These are phyloP conservation scores for Spinellus fusiger DNA, from an alignment of 192 early-diverging fungal species.

Conservation along the genomic window DNA sequence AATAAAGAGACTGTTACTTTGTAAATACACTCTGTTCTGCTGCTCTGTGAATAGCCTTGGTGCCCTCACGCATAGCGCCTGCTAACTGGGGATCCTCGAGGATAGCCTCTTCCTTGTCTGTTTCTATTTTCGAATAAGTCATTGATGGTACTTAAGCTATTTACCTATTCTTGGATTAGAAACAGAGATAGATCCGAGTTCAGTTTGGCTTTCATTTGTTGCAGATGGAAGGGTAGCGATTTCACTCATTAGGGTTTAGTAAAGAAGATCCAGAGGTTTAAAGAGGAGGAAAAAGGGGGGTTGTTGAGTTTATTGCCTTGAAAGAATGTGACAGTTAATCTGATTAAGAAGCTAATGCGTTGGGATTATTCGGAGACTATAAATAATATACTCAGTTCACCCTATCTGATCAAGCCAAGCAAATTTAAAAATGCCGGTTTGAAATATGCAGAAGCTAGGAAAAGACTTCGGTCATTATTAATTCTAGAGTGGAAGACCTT, in stretches of 20 bases:
- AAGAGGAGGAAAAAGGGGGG: no score
- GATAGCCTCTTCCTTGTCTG: background rate
- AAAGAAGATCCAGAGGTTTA: no score
- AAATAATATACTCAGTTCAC: no score
- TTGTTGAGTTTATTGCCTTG: no score
- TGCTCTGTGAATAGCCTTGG: conserved; percentile 42
- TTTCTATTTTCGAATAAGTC: background rate
- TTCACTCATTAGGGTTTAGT: background rate
- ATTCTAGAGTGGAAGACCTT: no score
- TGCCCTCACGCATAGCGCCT: conserved; percentile 46
- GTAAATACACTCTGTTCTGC: conserved; percentile 50
- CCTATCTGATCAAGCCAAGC: no score
- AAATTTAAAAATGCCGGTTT: no score
- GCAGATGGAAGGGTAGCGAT: background rate
- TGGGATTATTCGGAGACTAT: no score
- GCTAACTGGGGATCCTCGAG: conserved; percentile 38
- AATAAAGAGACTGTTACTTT: conserved; percentile 21
- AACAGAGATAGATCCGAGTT: background rate
- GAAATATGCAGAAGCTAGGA: no score
- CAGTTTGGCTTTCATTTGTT: background rate
- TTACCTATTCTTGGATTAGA: background rate
- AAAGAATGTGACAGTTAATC: no score
- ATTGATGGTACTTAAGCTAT: background rate
- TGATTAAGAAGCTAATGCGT: no score
- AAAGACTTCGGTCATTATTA: no score